Evolutionary conservation across 1,284 basidiomycete genomes (phyloP).

Genomic region (Rhodotorula mucilaginosa): DNA sequence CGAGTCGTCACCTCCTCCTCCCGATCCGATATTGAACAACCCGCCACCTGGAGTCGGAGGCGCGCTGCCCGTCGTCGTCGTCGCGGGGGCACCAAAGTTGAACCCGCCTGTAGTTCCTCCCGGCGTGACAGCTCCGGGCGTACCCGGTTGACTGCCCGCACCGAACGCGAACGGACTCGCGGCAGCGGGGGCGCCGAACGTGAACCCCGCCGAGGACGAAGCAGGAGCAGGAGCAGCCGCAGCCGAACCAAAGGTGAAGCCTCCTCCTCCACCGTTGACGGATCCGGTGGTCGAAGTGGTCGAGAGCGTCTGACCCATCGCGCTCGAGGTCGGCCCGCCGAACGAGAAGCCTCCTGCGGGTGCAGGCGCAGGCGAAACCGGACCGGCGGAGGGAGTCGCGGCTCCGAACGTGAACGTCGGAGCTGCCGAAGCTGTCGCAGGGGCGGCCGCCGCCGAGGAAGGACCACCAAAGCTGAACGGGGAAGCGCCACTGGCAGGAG

Average conservation of each 20-base stretch:
- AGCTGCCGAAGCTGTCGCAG: not conserved
- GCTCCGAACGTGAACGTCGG: conserved; percentile 3
- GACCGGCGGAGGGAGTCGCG: not conserved
- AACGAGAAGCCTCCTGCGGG: conserved; percentile 20
- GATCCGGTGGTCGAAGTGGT: not conserved
- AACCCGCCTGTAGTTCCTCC: conserved; percentile 9
- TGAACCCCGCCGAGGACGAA: not conserved
- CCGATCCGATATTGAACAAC: conserved; percentile 27
- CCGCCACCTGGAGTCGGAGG: conserved; percentile 5
- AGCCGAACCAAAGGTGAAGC: conserved; percentile 4
- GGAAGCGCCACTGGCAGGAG: not conserved
- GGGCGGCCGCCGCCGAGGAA: not conserved
- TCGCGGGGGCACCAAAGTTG: conserved; percentile 13
- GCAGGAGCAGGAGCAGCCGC: not conserved
- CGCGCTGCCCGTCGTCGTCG: not conserved
- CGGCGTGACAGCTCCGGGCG: not conserved
- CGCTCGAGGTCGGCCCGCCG: not conserved
- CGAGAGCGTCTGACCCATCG: conserved; percentile 1
- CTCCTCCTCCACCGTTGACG: not conserved
- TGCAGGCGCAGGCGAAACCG: conserved; percentile 14
- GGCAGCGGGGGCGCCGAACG: conserved; percentile 9
- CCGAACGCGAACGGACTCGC: conserved; percentile 20
- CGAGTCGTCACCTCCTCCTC: conserved; percentile 12
- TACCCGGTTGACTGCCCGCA: conserved; percentile 3
- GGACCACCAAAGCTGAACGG: not conserved